Evolutionary conservation across 352 stramenopile genomes (phyloP).

Genomic region (Blastocystis sp.): DNA sequence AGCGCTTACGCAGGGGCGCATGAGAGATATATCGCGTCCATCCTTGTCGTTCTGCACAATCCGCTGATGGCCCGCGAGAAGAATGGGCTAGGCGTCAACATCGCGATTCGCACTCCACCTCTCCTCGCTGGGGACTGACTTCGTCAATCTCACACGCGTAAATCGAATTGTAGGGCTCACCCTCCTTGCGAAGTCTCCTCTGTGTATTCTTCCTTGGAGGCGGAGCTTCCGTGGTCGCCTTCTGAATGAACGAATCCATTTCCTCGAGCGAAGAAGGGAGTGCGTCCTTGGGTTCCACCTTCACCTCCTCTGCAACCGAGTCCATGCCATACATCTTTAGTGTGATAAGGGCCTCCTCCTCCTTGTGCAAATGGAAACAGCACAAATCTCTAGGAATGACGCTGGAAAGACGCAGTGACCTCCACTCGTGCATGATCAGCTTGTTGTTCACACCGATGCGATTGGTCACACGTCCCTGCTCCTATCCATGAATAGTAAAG

Average conservation of each 20-base stretch:
- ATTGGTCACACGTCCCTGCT: conserved; percentile 44
- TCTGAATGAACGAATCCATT: conserved; percentile 22
- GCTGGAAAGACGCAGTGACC: background rate
- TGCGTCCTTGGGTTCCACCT: background rate
- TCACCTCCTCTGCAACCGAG: background rate
- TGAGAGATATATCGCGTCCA: conserved; percentile 40
- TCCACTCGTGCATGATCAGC: conserved; percentile 40
- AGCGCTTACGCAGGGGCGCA: conserved; percentile 16
- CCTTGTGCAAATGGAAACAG: conserved; percentile 68
- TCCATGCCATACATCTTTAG: conserved; percentile 64
- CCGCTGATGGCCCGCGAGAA: conserved; percentile 32
- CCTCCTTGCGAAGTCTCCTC: conserved; percentile 19
- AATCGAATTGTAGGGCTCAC: conserved; percentile 46
- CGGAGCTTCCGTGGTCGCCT: background rate
- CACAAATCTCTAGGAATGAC: conserved; percentile 60
- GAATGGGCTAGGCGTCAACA: conserved; percentile 13
- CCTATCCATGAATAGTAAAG: background rate
- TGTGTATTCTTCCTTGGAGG: background rate
- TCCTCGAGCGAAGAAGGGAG: conserved; percentile 21
- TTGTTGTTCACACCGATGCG: conserved; percentile 58
- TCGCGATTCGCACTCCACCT: background rate
- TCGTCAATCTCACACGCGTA: conserved; percentile 12
- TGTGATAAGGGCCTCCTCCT: conserved; percentile 35
- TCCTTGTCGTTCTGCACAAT: background rate
- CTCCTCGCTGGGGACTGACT: conserved; percentile 13